phyloP scores from a whole-genome alignment of 2,329 filamentous ascomycete species.

The Fusarium neocosmosporiellum region DNA sequence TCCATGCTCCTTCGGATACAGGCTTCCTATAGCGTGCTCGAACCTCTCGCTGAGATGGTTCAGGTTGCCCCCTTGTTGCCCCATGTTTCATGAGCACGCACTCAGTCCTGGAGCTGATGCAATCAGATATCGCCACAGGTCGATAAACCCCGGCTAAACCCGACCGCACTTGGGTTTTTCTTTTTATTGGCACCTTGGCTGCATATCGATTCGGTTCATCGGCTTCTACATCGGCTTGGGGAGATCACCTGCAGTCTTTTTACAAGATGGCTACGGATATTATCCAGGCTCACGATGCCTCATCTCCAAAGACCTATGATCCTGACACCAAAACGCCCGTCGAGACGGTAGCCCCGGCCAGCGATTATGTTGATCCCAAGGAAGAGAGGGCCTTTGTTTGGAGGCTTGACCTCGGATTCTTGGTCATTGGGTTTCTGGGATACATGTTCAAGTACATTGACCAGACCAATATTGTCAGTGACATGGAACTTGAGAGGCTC shows the following conservation, averaged over 20 bases:
- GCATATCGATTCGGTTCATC: neutral
- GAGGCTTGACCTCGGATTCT: constrained; percentile 3
- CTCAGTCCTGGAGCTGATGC: neutral
- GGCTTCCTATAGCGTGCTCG: neutral
- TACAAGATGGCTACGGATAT: neutral
- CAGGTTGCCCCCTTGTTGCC: neutral
- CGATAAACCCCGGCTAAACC: neutral
- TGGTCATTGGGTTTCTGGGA: constrained; percentile 10
- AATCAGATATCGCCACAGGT: neutral
- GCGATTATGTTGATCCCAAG: neutral
- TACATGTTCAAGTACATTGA: constrained; percentile 28
- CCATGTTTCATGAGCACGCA: neutral
- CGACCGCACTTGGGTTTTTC: neutral
- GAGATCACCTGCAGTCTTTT: neutral
- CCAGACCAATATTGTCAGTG: constrained; percentile 16
- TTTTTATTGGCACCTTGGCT: neutral
- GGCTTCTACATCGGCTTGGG: neutral
- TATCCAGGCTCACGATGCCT: neutral
- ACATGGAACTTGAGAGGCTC: neutral
- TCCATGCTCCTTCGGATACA: neutral
- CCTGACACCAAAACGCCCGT: neutral
- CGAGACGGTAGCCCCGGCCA: neutral
- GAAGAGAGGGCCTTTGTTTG: neutral
- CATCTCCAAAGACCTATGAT: neutral
- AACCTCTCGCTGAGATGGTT: neutral